Evolutionary conservation across 805 yeast genomes (phyloP).

Genomic region (Starmerella gropengiesseri): DNA sequence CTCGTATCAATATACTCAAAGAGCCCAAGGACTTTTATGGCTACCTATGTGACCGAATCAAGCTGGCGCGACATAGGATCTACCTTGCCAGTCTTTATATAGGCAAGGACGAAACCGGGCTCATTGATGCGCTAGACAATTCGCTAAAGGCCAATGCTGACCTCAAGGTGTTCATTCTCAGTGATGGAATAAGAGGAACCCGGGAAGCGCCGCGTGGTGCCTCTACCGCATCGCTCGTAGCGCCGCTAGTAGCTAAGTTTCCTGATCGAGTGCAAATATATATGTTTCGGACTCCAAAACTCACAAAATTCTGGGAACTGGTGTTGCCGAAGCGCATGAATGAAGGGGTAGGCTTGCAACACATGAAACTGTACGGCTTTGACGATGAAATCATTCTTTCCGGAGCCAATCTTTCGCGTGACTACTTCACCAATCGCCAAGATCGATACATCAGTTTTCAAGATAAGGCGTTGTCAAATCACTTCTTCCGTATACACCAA

Average conservation of each 20-base stretch:
- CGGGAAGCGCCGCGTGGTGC: slow-evolving; percentile 70
- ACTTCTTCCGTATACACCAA: slow-evolving; percentile 59
- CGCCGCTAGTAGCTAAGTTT: slow-evolving; percentile 51
- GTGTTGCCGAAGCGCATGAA: slow-evolving; percentile 73
- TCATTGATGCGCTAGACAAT: slow-evolving; percentile 48
- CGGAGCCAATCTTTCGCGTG: slow-evolving; percentile 86
- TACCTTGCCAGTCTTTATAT: slow-evolving; percentile 79
- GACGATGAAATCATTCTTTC: slow-evolving; percentile 79
- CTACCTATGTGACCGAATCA: slow-evolving; percentile 49
- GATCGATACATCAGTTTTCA: slow-evolving; percentile 77
- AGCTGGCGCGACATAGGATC: slow-evolving; percentile 49
- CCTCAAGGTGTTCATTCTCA: slow-evolving; percentile 57
- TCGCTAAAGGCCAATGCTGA: slow-evolving; percentile 52
- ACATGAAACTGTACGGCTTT: slow-evolving; percentile 93
- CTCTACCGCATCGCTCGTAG: slow-evolving; percentile 67
- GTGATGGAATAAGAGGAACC: slow-evolving; percentile 87
- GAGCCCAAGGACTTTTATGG: slow-evolving; percentile 63
- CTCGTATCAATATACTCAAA: slow-evolving; percentile 16
- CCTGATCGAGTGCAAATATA: slow-evolving; percentile 61
- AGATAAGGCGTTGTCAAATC: slow-evolving; percentile 48
- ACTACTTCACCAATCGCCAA: slow-evolving; percentile 89
- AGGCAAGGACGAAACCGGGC: slow-evolving; percentile 72
- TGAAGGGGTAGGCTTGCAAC: slow-evolving; percentile 89
- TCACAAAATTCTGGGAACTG: slow-evolving; percentile 52
- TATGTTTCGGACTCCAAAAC: slow-evolving; percentile 82